Base-by-base conservation (phyloP, 768 basidiomycete species). In the Naganishia kalamii region DNA sequence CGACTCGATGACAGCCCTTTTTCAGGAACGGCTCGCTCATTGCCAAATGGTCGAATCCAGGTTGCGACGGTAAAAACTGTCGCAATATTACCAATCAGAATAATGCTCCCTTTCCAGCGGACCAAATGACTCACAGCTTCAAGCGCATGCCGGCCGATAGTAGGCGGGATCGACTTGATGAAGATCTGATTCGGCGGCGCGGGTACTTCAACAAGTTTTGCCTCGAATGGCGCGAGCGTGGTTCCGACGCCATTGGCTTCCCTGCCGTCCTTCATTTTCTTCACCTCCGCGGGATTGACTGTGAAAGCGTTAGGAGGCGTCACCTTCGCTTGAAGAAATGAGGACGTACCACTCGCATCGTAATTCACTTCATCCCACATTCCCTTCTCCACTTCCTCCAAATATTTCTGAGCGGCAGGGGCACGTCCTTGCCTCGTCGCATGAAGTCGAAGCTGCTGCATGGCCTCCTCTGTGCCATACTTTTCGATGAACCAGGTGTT, bases 401-500 rank as follows among this genome's bases (percentile, higher is more conserved):
- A 73, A 78, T 94, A 94, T 37, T 82, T 78, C 71, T 85, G 82
- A 62, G 88, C 78, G 66, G 86, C 84, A 49, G 86, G 86, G 76
- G 83, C 86, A 87, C 92, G 89, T 29, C 91, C 93, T 69, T 88
- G 85, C 79, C 86, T 88, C 75, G 88, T 85, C 68, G 92, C 85
- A 70, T 91, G 84, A 68, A 82, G 82, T 71, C 93, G 87, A 76
- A 92, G 80, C 62, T 83, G 82, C 62, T 84, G 83, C 74, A 84
- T 85, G 71, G 90, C 87, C 59, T 84, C 81, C 44, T 85, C 79
- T 63, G 88, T 88, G 67, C 92, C 90, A 81, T 97, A 97, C 78
- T 90, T 90, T 82, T 97, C 93, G 63, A 86, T 85, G 81, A 96
- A 97, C 93, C 93, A 97, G 15, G 91, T 88, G n/a, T 90, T 90